Percentiles rank a stretch among this genome's conserved stretches.
Conservation (phyloP, 352 stramenopile species). For the Globisporangium cylindrosporum region DNA sequence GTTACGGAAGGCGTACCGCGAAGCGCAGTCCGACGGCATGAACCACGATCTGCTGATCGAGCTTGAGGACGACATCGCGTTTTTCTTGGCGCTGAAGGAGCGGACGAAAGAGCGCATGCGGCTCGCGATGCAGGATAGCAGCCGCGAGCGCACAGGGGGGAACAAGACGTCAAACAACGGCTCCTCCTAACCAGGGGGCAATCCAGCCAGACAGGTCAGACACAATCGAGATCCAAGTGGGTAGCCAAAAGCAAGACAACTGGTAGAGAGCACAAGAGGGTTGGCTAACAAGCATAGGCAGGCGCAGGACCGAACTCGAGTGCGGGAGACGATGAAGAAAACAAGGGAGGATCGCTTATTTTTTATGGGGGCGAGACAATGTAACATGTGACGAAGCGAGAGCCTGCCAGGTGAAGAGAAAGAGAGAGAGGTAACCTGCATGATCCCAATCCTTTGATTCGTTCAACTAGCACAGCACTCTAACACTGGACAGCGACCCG, state of each 20-base stretch:
- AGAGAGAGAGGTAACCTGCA: not conserved
- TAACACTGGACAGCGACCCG: not conserved
- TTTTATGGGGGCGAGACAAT: not conserved
- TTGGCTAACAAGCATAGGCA: not conserved
- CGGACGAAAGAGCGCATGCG: slow-evolving; percentile 69
- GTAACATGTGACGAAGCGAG: not conserved
- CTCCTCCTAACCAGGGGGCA: slow-evolving; percentile 4
- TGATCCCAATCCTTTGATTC: not conserved
- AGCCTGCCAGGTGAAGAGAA: not conserved
- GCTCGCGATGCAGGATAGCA: slow-evolving; percentile 46
- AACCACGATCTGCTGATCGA: slow-evolving; percentile 61
- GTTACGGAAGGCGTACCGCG: slow-evolving; percentile 48
- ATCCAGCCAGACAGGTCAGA: not conserved
- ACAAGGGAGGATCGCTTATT: not conserved
- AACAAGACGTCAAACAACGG: slow-evolving; percentile 9
- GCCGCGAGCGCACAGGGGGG: not conserved
- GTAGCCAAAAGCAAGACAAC: not conserved
- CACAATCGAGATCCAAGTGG: not conserved
- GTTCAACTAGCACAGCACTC: not conserved
- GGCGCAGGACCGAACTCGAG: not conserved
- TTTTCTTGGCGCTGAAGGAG: slow-evolving; percentile 69
- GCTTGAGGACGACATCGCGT: slow-evolving; percentile 67
- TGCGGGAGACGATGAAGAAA: not conserved
- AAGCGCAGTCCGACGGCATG: slow-evolving; percentile 43
- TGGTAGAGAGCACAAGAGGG: not conserved